Conservation (phyloP, 768 basidiomycete genomes). For the Hydnomerulius pinastri region DNA sequence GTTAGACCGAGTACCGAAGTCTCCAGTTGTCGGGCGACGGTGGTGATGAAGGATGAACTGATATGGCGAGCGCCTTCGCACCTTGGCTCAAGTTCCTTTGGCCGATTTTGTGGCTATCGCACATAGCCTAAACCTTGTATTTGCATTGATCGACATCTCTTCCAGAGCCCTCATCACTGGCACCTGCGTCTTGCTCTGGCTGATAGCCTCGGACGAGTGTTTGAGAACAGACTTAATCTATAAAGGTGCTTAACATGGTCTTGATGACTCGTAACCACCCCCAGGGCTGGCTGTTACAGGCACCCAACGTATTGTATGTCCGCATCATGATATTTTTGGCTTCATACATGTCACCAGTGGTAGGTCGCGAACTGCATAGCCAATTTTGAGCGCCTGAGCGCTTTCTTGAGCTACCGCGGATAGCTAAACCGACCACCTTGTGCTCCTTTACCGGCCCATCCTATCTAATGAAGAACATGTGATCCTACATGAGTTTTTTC, state of each 20-base stretch:
- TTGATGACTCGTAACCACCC: background rate
- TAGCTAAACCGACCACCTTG: too few relatives aligned
- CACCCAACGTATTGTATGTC: background rate
- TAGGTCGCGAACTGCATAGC: too few relatives aligned
- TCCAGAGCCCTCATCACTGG: background rate
- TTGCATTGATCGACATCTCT: constrained; percentile 1
- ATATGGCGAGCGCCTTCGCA: constrained; percentile 28
- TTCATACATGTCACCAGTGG: background rate
- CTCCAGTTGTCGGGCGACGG: constrained; percentile 13
- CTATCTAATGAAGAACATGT: too few relatives aligned
- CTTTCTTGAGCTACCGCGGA: too few relatives aligned
- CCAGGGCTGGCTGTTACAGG: background rate
- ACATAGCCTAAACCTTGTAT: background rate
- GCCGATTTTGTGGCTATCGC: constrained; percentile 21
- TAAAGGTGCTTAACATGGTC: background rate
- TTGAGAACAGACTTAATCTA: background rate
- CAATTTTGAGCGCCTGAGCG: background rate
- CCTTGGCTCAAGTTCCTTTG: constrained; percentile 12
- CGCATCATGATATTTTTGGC: constrained; percentile 9
- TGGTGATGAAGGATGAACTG: constrained; percentile 20
- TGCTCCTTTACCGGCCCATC: too few relatives aligned
- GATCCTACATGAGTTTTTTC: too few relatives aligned
- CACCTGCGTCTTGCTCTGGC: background rate
- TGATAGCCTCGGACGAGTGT: background rate
- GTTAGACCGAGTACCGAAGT: constrained; percentile 8